Evolutionary conservation across 768 basidiomycete species (phyloP).

Genomic region (Suillus subluteus): DNA sequence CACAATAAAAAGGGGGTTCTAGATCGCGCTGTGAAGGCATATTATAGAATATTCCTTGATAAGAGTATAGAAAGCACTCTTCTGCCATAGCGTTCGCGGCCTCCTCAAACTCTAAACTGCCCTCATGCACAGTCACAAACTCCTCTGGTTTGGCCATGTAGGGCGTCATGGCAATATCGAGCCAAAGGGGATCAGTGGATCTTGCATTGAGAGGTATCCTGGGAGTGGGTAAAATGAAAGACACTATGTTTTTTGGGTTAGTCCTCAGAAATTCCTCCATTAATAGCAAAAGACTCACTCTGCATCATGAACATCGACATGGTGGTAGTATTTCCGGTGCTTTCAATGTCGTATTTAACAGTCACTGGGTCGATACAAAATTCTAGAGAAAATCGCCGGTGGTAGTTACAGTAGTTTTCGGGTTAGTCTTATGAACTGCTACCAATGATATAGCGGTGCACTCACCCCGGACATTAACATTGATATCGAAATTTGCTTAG

Average conservation of each 20-base stretch:
- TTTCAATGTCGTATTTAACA: too few relatives aligned
- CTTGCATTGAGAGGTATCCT: not conserved
- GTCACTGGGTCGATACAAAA: not conserved
- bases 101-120: conserved; percentile 2
- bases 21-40: not conserved
- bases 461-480: not conserved
- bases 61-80: not conserved
- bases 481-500: too few relatives aligned
- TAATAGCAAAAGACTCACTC: not conserved
- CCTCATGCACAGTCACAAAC: not conserved
- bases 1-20: not conserved
- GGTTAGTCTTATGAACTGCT: not conserved
- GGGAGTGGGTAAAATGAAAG: not conserved
- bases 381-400: not conserved
- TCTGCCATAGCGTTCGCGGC: not conserved
- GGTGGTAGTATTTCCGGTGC: too few relatives aligned
- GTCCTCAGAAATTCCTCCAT: not conserved
- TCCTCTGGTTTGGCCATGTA: not conserved
- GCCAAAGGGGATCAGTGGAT: not conserved
- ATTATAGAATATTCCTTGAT: not conserved
- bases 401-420: not conserved
- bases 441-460: not conserved
- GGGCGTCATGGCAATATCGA: not conserved
- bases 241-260: not conserved
- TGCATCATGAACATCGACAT: not conserved